A percentile compares a stretch with the other conserved stretches of the same genome.
Conservation (phyloP, 352 stramenopile genomes). For the Aphanomyces stellatus region DNA sequence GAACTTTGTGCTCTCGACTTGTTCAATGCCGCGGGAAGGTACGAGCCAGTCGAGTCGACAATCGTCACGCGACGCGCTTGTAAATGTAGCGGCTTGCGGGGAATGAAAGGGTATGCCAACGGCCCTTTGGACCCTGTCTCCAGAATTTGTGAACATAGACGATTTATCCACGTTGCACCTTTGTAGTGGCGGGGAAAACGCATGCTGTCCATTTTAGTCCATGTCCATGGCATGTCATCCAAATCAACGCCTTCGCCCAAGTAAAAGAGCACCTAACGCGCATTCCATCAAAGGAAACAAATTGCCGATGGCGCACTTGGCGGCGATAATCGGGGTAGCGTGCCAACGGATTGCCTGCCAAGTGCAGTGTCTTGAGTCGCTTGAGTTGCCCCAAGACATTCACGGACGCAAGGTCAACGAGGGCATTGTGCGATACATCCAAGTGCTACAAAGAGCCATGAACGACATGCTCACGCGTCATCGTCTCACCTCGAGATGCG, state of each 20-base stretch:
- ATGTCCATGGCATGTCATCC: conserved; percentile 50
- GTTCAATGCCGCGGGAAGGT: conserved; percentile 15
- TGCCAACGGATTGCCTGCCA: conserved; percentile 71
- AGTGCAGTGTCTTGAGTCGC: conserved; percentile 35
- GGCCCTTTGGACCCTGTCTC: background rate
- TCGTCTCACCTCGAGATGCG: conserved; percentile 54
- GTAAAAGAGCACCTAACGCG: conserved; percentile 50
- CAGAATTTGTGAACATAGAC: background rate
- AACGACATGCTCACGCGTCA: conserved; percentile 48
- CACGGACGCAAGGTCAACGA: conserved; percentile 44
- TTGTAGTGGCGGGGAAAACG: conserved; percentile 36
- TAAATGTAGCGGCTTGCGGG: background rate
- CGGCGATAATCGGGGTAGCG: conserved; percentile 63
- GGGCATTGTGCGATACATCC: conserved; percentile 61
- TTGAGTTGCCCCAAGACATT: conserved; percentile 39
- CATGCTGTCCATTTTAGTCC: conserved; percentile 62
- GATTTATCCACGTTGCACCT: conserved; percentile 7
- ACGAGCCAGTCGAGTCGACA: conserved; percentile 14
- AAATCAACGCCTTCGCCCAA: conserved; percentile 55
- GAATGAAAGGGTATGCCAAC: background rate
- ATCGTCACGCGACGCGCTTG: conserved; percentile 19
- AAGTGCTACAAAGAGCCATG: conserved; percentile 32
- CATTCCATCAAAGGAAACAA: background rate
- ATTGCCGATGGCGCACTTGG: conserved; percentile 28
- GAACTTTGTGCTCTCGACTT: background rate